phyloP scores from a whole-genome alignment of 2,329 filamentous ascomycete genomes.

The Cladosporium oxysporum region DNA sequence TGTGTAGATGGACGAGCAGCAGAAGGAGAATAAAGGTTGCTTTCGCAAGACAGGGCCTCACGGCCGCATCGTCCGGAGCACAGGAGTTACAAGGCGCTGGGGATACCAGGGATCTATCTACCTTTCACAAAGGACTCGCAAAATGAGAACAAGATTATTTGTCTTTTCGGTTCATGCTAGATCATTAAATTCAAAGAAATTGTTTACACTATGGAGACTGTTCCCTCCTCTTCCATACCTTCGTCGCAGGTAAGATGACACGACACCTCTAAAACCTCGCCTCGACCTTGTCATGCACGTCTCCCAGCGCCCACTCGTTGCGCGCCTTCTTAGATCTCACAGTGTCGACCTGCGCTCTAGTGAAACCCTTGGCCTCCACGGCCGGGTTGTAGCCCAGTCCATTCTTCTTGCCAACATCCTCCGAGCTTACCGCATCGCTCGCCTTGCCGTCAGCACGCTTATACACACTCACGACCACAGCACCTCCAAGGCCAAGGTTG shows the following conservation, averaged over 20 bases:
- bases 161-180: not conserved
- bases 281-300: slow-evolving; percentile 73
- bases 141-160: not conserved
- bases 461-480: slow-evolving; percentile 88
- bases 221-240: not conserved
- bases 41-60: not conserved
- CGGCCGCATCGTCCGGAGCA: not conserved
- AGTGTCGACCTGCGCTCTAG: slow-evolving; percentile 68
- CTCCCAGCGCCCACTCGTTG: slow-evolving; percentile 74
- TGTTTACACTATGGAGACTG: not conserved
- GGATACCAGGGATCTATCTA: not conserved
- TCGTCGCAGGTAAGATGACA: not conserved
- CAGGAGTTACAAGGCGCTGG: not conserved
- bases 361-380: slow-evolving; percentile 85
- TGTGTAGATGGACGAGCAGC: slow-evolving; percentile 24
- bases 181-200: not conserved
- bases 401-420: slow-evolving; percentile 65
- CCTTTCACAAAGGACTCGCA: not conserved
- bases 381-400: slow-evolving; percentile 89
- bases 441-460: slow-evolving; percentile 74
- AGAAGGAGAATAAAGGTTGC: not conserved
- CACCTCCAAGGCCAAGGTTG: slow-evolving; percentile 88
- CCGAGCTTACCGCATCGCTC: slow-evolving; percentile 61
- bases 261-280: slow-evolving; percentile 57
- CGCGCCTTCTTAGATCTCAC: slow-evolving; percentile 68